Base-by-base conservation (phyloP, 1,284 basidiomycete species). In the Trametes polyzona region DNA sequence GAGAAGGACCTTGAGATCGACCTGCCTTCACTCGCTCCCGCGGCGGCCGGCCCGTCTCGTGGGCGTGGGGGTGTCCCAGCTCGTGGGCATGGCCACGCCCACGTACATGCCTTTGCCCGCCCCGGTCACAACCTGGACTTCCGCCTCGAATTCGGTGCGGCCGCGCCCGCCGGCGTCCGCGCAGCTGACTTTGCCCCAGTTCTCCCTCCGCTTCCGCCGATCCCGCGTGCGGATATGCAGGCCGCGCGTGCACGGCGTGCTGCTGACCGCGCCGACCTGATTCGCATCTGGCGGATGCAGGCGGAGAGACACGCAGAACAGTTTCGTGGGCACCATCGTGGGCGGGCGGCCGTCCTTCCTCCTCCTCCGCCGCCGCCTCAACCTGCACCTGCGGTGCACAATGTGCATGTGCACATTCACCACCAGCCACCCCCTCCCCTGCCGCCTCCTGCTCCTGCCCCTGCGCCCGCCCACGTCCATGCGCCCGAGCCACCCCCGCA, bases 1-100 rank as follows among this genome's bases (percentile, higher is more conserved):
- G 80, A 81, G 16, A 73, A 79, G 19, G 80, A 79, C 30, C 67
- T 90, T 54, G 74, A 79, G 41, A 79, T 89, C 35, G 87, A 87
- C 49, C 64, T 86, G 61, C 74, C 63, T 61, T 72, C 41, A 63
- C 73, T 60, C 39, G 64, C 55, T 16, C 47, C 57, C 16, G 52
- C 57, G 16, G 39, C 46, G 11, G 40, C 57, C 10, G 60, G 61
- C 0, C 52, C 51, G 19, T 53, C 54, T 2, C 58, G 39, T 6
- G 37, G 52, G 36, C 27, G 36, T 16, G 2, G 26, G 19, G 37
- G 23, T 29, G 10, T 12, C 21, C 48, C 23, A 23, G n/a, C 7
- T 11, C 43, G 17, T 23, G 37, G 36, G 14, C 5, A 14, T 14
- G 33, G 4, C n/a, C 33, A 8, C 26, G 33, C 23, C 16, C 32